Percentiles rank a stretch among this genome's conserved stretches.
Evolutionary conservation across 371 early-diverging fungal genomes (phyloP).

Genomic region (Apophysomyces sp.): DNA sequence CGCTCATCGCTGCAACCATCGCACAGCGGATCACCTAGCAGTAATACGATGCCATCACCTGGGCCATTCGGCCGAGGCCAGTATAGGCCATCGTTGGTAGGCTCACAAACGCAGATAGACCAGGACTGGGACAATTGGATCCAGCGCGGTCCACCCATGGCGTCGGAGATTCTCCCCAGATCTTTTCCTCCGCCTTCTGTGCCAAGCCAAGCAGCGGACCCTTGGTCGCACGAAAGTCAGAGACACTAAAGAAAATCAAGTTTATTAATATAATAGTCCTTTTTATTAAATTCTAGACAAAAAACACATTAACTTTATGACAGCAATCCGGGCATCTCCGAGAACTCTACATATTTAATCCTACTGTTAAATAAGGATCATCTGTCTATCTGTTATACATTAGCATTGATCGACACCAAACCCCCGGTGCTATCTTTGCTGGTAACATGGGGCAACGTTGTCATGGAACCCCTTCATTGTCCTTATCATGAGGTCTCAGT

Average conservation of each 20-base stretch:
- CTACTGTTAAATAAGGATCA: too few relatives aligned
- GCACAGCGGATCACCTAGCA: not conserved
- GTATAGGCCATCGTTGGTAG: not conserved
- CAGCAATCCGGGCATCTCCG: too few relatives aligned
- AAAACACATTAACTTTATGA: too few relatives aligned
- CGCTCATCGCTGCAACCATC: not conserved
- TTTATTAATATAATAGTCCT: not conserved
- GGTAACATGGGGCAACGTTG: too few relatives aligned
- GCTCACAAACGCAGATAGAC: not conserved
- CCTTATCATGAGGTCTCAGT: too few relatives aligned
- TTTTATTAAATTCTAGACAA: too few relatives aligned
- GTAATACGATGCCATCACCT: not conserved
- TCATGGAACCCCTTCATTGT: too few relatives aligned
- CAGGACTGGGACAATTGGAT: not conserved
- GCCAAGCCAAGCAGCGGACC: not conserved
- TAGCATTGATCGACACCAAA: too few relatives aligned
- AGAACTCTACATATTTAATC: too few relatives aligned
- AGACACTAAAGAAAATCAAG: not conserved
- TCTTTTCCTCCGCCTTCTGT: not conserved
- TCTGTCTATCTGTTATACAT: too few relatives aligned
- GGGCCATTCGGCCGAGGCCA: not conserved
- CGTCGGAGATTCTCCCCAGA: not conserved
- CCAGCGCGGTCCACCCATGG: not conserved
- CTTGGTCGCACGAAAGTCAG: not conserved
- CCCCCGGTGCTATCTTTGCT: too few relatives aligned